Conservation (phyloP, 495 filamentous ascomycete genomes). For the Penicillium chermesinum region DNA sequence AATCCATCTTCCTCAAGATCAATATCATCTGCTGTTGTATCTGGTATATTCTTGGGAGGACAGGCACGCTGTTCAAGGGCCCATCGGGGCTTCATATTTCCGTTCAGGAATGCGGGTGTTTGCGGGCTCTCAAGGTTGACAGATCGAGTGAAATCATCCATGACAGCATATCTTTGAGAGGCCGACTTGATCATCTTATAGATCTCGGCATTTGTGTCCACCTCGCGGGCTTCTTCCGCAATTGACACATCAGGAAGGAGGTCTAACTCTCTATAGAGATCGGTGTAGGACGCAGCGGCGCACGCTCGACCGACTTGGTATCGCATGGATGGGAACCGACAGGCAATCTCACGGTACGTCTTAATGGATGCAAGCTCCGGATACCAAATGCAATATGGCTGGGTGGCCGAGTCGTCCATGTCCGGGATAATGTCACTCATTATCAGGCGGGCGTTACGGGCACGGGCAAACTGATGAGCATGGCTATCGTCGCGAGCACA, state of each 20-base stretch:
- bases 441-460: constrained; percentile 2
- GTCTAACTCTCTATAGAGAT: constrained; percentile 19
- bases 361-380: constrained; percentile 23
- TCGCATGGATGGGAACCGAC: constrained; percentile 7
- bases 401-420: not conserved
- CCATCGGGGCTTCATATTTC: not conserved
- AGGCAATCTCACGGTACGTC: constrained; percentile 19
- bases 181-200: constrained; percentile 15
- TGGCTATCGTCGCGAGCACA: not conserved
- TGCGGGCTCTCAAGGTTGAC: not conserved
- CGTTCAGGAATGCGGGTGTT: not conserved
- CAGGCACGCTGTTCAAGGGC: not conserved
- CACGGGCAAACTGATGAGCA: not conserved
- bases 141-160: constrained; percentile 2
- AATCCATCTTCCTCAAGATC: constrained; percentile 2
- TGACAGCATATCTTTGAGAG: constrained; percentile 6
- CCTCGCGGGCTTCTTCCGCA: constrained; percentile 21
- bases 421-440: constrained; percentile 5
- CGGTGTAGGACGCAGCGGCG: constrained; percentile 17
- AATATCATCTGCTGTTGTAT: not conserved
- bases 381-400: constrained; percentile 24
- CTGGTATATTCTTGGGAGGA: not conserved
- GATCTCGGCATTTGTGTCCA: constrained; percentile 6
- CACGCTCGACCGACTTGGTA: constrained; percentile 21
- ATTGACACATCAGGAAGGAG: constrained; percentile 18